A percentile compares a stretch with the other conserved stretches of the same genome.
Evolutionary conservation across 2,329 filamentous ascomycete genomes (phyloP).

Genomic region (Xylariomycetidae sp.): DNA sequence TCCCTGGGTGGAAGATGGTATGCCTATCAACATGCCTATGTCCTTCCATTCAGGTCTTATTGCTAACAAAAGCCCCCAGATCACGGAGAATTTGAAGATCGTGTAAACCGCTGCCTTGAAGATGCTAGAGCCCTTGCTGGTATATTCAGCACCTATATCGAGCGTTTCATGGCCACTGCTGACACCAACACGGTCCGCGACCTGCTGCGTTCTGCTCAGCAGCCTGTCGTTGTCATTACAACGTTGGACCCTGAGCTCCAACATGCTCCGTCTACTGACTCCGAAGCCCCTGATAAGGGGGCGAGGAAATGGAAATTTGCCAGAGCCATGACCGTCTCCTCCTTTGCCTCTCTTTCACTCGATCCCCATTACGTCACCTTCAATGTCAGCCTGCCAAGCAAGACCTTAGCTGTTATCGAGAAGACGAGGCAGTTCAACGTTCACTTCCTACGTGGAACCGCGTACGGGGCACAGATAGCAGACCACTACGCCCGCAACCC

Average conservation of each 20-base stretch:
- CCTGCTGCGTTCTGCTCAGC: too few relatives aligned
- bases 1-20: not conserved
- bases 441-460: slow-evolving; percentile 45
- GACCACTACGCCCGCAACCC: slow-evolving; percentile 48
- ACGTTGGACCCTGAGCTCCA: too few relatives aligned
- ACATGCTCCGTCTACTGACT: too few relatives aligned
- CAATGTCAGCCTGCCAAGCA: slow-evolving; percentile 51
- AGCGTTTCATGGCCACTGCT: not conserved
- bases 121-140: not conserved
- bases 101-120: not conserved
- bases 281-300: too few relatives aligned
- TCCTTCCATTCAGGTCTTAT: not conserved
- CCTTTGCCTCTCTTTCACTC: slow-evolving; percentile 50
- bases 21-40: not conserved
- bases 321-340: slow-evolving; percentile 48
- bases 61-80: not conserved
- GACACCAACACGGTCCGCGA: too few relatives aligned
- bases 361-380: slow-evolving; percentile 48
- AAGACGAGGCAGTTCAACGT: slow-evolving; percentile 44
- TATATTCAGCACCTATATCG: slow-evolving; percentile 1
- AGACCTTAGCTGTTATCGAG: slow-evolving; percentile 46
- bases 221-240: slow-evolving; percentile 52
- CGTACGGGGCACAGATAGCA: slow-evolving; percentile 42
- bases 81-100: too few relatives aligned
- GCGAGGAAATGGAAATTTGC: slow-evolving; percentile 21